Evolutionary conservation across 2,329 filamentous ascomycete species (phyloP).

Genomic region (Beauveria australis): DNA sequence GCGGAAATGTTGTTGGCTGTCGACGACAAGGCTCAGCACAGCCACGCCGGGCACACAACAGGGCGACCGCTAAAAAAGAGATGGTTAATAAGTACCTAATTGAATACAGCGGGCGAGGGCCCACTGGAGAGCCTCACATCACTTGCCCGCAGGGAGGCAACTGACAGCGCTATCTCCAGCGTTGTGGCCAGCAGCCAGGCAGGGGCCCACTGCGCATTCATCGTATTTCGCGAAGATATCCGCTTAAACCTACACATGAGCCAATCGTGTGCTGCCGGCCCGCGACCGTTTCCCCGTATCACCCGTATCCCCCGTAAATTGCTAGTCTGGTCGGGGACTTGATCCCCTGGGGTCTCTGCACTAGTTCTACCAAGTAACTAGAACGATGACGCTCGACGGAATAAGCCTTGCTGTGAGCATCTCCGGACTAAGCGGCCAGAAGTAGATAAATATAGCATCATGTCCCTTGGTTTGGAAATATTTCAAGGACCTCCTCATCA

Average conservation of each 20-base stretch:
- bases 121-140: not conserved
- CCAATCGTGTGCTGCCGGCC: not conserved
- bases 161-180: not conserved
- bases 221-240: constrained; percentile 4
- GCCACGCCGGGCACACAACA: not conserved
- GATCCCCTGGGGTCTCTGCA: not conserved
- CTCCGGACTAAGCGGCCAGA: not conserved
- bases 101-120: not conserved
- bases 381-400: not conserved
- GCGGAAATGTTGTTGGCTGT: not conserved
- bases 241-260: not conserved
- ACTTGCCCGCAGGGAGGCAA: not conserved
- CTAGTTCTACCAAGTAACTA: not conserved
- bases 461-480: not conserved
- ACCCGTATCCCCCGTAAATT: not conserved
- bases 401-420: not conserved
- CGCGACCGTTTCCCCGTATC: constrained; percentile 6
- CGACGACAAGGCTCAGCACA: not conserved
- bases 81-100: not conserved
- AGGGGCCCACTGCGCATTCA: constrained; percentile 8
- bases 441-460: not conserved
- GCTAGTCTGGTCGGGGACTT: not conserved
- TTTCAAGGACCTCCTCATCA: not conserved
- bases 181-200: no score
- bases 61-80: not conserved